Percentiles rank a stretch among this genome's conserved stretches.
Evolutionary conservation across 2,329 filamentous ascomycete species (phyloP).

Genomic region (Colletotrichum karsti): DNA sequence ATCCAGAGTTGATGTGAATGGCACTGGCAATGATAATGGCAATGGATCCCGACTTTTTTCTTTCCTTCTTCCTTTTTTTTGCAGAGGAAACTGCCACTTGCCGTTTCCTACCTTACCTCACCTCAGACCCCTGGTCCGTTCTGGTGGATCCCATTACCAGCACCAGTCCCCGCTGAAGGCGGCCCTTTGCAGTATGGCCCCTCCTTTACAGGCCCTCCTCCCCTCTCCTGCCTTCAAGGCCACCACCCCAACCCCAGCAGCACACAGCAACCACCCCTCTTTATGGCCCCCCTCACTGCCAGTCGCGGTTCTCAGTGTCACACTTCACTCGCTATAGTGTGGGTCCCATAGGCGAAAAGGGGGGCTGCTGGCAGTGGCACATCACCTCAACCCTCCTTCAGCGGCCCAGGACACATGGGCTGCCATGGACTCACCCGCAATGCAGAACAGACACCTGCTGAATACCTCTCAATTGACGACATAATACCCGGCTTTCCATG

Average conservation of each 20-base stretch:
- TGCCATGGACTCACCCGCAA: not conserved
- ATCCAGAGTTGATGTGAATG: not conserved
- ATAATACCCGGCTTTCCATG: slow-evolving; percentile 13
- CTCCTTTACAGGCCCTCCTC: not conserved
- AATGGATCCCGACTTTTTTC: not conserved
- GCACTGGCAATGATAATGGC: not conserved
- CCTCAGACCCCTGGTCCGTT: slow-evolving; percentile 11
- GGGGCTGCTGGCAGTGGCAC: not conserved
- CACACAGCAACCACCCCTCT: not conserved
- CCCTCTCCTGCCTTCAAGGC: not conserved
- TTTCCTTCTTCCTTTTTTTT: not conserved
- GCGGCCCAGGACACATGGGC: slow-evolving; percentile 2
- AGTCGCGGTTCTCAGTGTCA: not conserved
- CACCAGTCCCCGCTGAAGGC: not conserved
- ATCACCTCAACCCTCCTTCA: not conserved
- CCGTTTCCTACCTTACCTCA: not conserved
- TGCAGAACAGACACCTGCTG: not conserved
- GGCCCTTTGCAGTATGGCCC: slow-evolving; percentile 8
- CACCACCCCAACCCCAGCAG: not conserved
- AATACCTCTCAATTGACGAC: not conserved
- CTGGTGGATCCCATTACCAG: not conserved
- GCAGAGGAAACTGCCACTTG: slow-evolving; percentile 14
- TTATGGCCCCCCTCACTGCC: not conserved
- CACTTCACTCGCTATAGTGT: not conserved
- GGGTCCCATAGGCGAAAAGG: not conserved